Evolutionary conservation across 192 early-diverging fungal species (phyloP).

Genomic region (Coemansia aciculifera): DNA sequence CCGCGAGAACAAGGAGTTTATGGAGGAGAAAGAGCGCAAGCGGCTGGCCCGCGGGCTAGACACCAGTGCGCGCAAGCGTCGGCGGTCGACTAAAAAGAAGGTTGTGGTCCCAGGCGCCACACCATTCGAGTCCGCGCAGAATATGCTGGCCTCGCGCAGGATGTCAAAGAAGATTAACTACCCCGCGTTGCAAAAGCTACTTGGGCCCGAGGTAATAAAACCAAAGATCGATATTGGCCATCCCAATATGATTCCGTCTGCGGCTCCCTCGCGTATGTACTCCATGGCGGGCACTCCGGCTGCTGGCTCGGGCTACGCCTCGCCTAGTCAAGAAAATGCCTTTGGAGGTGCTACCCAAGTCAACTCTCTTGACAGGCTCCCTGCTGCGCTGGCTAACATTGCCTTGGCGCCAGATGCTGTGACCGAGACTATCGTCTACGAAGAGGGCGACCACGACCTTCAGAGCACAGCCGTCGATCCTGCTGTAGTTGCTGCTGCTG

Average conservation of each 20-base stretch:
- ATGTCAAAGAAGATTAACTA: slow-evolving; percentile 94
- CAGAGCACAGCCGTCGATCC: slow-evolving; percentile 41
- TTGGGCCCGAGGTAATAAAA: slow-evolving; percentile 54
- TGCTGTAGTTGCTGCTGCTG: slow-evolving; percentile 37
- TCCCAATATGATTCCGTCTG: slow-evolving; percentile 55
- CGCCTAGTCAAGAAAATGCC: slow-evolving; percentile 27
- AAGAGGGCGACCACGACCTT: slow-evolving; percentile 54
- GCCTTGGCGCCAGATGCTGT: slow-evolving; percentile 11
- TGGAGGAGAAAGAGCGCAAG: slow-evolving; percentile 62
- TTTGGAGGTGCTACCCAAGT: slow-evolving; percentile 27
- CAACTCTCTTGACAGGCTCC: slow-evolving; percentile 37
- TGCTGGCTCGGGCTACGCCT: slow-evolving; percentile 26
- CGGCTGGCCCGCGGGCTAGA: slow-evolving; percentile 36
- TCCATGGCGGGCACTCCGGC: slow-evolving; percentile 30
- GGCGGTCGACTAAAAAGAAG: slow-evolving; percentile 35
- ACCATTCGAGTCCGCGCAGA: slow-evolving; percentile 77
- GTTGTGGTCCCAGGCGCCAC: slow-evolving; percentile 52
- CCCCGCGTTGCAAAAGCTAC: slow-evolving; percentile 69
- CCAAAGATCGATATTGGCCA: slow-evolving; percentile 27
- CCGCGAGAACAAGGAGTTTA: slow-evolving; percentile 82
- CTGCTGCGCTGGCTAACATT: slow-evolving; percentile 32
- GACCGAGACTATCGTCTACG: slow-evolving; percentile 29
- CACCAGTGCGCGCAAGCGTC: slow-evolving; percentile 25
- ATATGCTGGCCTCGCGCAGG: slow-evolving; percentile 67
- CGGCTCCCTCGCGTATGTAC: slow-evolving; percentile 50